phyloP scores from a whole-genome alignment of 2,329 filamentous ascomycete species.

The Penicillium sclerotigenum region DNA sequence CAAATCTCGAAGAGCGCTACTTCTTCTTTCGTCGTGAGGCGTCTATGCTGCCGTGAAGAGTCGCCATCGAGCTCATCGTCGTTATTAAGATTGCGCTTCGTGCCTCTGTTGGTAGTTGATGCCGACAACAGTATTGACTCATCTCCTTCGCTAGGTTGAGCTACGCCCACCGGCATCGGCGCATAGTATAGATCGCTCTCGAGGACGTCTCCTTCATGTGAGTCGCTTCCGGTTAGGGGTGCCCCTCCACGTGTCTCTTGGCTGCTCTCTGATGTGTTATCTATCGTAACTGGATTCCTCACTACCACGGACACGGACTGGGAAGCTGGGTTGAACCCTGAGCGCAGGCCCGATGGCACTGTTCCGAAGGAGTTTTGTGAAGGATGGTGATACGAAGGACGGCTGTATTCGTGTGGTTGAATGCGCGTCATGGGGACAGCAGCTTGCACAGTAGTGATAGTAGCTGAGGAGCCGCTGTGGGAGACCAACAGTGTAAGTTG shows the following conservation, averaged over 20 bases:
- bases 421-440: slow-evolving; percentile 5
- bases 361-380: neutral
- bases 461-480: neutral
- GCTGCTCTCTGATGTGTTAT: slow-evolving; percentile 12
- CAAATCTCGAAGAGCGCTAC: slow-evolving; percentile 42
- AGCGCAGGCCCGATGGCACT: neutral
- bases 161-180: slow-evolving; percentile 12
- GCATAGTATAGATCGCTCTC: slow-evolving; percentile 16
- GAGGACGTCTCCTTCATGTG: slow-evolving; percentile 7
- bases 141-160: neutral
- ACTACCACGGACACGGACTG: slow-evolving; percentile 17
- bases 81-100: slow-evolving; percentile 14
- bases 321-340: neutral
- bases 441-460: neutral
- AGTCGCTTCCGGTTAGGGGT: slow-evolving; percentile 11
- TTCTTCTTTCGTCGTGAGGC: slow-evolving; percentile 41
- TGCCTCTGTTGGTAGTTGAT: slow-evolving; percentile 4
- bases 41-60: slow-evolving; percentile 34
- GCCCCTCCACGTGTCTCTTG: slow-evolving; percentile 16
- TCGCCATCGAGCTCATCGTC: slow-evolving; percentile 13
- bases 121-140: slow-evolving; percentile 4
- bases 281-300: slow-evolving; percentile 1
- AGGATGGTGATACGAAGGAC: neutral
- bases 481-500: neutral
- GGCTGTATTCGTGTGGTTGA: slow-evolving; percentile 10